Conservation (phyloP, 2,329 filamentous ascomycete species). For the Paecilomyces formosus region DNA sequence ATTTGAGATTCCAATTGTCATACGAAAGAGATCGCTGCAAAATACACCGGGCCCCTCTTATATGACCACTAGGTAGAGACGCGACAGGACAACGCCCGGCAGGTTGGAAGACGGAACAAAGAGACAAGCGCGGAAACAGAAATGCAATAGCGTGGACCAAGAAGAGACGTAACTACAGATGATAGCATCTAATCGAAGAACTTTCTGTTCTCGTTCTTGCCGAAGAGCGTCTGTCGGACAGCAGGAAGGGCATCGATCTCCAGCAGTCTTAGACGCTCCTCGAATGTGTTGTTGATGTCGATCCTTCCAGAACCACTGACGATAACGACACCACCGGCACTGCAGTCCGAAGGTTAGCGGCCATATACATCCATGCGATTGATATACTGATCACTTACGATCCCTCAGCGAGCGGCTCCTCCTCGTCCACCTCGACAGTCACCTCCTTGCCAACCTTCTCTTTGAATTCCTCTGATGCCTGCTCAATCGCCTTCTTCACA, state of each 20-base stretch:
- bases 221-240: slow-evolving; percentile 80
- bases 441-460: slow-evolving; percentile 64
- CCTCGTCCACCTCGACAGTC: slow-evolving; percentile 66
- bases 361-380: not conserved
- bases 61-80: not conserved
- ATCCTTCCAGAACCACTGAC: slow-evolving; percentile 85
- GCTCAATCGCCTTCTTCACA: slow-evolving; percentile 69
- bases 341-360: slow-evolving; percentile 31
- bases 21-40: not conserved
- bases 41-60: not conserved
- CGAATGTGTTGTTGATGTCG: slow-evolving; percentile 97
- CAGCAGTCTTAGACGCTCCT: slow-evolving; percentile 78
- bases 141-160: slow-evolving; percentile 2
- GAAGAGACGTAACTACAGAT: not conserved
- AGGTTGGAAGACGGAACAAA: not conserved
- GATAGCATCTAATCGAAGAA: slow-evolving; percentile 67
- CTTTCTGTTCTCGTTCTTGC: slow-evolving; percentile 89
- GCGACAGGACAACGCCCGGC: not conserved
- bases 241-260: slow-evolving; percentile 78
- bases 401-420: slow-evolving; percentile 69
- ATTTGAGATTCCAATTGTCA: not conserved
- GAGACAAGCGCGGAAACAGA: not conserved
- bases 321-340: slow-evolving; percentile 75
- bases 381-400: slow-evolving; percentile 54
- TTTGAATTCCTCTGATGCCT: slow-evolving; percentile 77